Percentiles rank a stretch among this genome's conserved stretches.
Conservation (phyloP, 2,329 filamentous ascomycete genomes). For the Alternaria incomplexa region DNA sequence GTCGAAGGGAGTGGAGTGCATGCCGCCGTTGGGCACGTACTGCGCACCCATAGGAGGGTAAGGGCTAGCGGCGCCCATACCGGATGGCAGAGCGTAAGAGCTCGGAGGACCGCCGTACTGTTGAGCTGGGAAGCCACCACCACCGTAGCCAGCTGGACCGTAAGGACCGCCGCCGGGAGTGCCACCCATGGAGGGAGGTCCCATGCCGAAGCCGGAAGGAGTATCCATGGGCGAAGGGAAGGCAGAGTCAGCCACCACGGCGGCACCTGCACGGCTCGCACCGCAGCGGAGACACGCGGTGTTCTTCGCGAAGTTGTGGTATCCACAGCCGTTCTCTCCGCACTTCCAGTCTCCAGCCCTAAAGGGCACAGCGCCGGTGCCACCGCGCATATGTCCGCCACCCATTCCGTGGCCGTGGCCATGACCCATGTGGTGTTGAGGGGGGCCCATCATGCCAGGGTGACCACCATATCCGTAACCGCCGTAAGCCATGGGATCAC, state of each 20-base stretch:
- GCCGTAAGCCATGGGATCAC: conserved; percentile 72
- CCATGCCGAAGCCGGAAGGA: conserved; percentile 82
- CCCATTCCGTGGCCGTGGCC: conserved; percentile 56
- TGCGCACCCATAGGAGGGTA: conserved; percentile 80
- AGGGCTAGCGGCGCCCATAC: conserved; percentile 77
- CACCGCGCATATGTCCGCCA: conserved; percentile 69
- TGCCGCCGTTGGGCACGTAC: conserved; percentile 75
- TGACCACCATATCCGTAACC: conserved; percentile 58
- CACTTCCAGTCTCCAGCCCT: conserved; percentile 99
- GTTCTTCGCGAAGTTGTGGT: conserved; percentile 99
- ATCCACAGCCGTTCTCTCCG: conserved; percentile 93
- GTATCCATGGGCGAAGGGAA: conserved; percentile 91
- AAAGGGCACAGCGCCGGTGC: conserved; percentile 91
- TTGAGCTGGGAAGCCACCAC: conserved; percentile 67
- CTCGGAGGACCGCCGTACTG: conserved; percentile 88
- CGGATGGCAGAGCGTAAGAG: conserved; percentile 87
- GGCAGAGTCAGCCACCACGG: conserved; percentile 91
- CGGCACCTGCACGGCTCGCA: conserved; percentile 89
- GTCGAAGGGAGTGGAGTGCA: conserved; percentile 88
- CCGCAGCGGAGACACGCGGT: conserved; percentile 96
- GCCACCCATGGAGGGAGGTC: conserved; percentile 83
- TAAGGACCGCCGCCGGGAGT: conserved; percentile 73
- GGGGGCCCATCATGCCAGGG: conserved; percentile 64
- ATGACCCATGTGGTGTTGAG: conserved; percentile 70
- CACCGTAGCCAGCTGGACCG: conserved; percentile 71